Evolutionary conservation across 345 rosid species (phyloP), one percentile per base, ranked within the genome.

Genomic region (Raphanus raphanistrum): DNA sequence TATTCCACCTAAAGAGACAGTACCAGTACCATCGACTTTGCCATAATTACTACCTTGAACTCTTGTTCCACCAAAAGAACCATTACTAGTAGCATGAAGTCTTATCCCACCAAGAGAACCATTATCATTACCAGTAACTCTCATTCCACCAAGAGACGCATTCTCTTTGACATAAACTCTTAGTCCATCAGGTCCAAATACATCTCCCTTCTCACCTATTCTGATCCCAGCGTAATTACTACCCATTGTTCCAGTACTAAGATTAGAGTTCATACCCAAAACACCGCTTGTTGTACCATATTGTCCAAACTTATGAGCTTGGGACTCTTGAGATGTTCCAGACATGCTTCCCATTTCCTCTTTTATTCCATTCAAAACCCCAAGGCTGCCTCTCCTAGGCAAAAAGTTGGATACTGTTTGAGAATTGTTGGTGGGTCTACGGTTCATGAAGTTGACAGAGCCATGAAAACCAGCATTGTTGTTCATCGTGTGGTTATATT

Each of bases 211-310:
- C 2, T 5, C 43, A 71, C 16, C 5, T 2, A 15, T 0, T 5
- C 2, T 27, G 15, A 26, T 6, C 27, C 77, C 64, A 15, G 0
- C 57, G 11, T 72, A 26, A 11, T 1, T 35, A 54, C 0, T 61
- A 2, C 4, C 28, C 36, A 6, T 29, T 13, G 8, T 31, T 13
- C 21, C 50, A 57, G 35, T n/a, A 28, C 0, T 59, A 7, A 9
- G 38, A 32, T 48, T 50, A 28, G 57, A 60, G 58, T 67, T 45
- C 64, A 52, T 36, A 67, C 78, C 82, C 61, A 28, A 67, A 16
- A 2, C 45, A 48, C 26, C 1, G 8, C 8, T 79, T 61, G 72
- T n/a, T 21, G 70, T 28, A 38, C 10, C 66, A 62, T 28, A 73
- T 16, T 62, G 15, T 68, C 66, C 65, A 68, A 52, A 41, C 3